Base-by-base conservation (phyloP, 2,329 filamentous ascomycete genomes). In the Curvularia sp. region DNA sequence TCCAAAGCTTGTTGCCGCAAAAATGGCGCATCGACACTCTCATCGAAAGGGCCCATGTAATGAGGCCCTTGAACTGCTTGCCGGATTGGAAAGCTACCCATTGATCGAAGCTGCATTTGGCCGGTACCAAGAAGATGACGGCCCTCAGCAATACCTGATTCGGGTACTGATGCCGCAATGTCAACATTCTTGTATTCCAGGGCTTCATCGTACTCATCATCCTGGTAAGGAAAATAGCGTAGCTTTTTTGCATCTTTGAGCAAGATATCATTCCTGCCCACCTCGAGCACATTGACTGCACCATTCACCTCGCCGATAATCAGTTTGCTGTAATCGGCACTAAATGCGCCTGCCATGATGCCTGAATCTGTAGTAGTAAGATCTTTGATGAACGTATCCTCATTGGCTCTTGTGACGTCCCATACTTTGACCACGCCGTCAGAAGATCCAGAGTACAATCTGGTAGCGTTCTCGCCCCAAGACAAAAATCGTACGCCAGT, bases 351-450 rank as follows among this genome's bases (percentile, higher is more conserved):
- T 12, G 82, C 83, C 80, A 86, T 86, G 46, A 88, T 79, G 1
- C 83, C 85, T 3, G 84, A 82, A 4, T 80, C 67, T 9, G 85
- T 74, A 0, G 72, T 76, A 1, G 79, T 77, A 1, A 84, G 71
- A 58, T 88, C 81, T n/a, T 80, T 76, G 22, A 86, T 72, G 33
- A 83, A 79, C 0, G 79, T 80, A 70, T 87, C 81, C 44, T 84
- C 78, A 0, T 79, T 70, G 1, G 84, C 78, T 9, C 79, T 78
- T 44, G 82, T 80, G 2, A 86, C 82, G 67, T 88, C 81, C 86
- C 86, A 89, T 3, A 78, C 76, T 58, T 87, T 87, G 39, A 89
- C 75, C 0, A 84, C 75, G 3, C 86, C 86, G 67, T 89, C 86
- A 4, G 86, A 87, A 5, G 83, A 84, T 15, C 86, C 86, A 24